Percentiles rank a stretch among this genome's conserved stretches.
Conservation (phyloP, 176 grass and related monocot species). For the Paspalum notatum region DNA sequence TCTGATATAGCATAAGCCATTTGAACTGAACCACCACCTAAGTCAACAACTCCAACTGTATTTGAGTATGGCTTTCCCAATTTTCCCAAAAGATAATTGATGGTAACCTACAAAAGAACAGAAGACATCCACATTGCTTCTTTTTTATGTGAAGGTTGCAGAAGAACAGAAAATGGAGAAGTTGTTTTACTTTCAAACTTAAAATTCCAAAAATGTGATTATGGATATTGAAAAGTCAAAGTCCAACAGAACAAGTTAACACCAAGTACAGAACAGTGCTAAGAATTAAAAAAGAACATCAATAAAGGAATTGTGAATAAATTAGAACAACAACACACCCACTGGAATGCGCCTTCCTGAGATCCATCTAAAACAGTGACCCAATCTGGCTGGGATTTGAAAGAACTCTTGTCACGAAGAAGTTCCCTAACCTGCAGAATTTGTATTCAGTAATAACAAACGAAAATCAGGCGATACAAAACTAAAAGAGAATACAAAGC, state of each 20-base stretch:
- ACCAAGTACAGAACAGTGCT: conserved; percentile 7
- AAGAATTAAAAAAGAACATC: background rate
- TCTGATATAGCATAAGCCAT: conserved; percentile 99
- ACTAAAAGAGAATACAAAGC: background rate
- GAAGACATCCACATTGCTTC: conserved; percentile 22
- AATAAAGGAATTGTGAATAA: conserved; percentile 13
- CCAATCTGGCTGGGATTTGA: conserved; percentile 89
- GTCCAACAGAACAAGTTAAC: conserved; percentile 1
- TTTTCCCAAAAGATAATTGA: conserved; percentile 87
- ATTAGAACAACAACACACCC: conserved; percentile 57
- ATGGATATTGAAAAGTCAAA: conserved; percentile 18
- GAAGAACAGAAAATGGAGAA: background rate
- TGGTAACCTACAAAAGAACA: conserved; percentile 70
- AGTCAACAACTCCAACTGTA: conserved; percentile 96
- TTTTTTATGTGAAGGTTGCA: conserved; percentile 21
- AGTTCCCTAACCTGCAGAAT: conserved; percentile 86
- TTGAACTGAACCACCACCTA: conserved; percentile 98
- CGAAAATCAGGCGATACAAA: background rate
- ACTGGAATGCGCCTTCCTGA: conserved; percentile 96
- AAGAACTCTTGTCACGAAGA: conserved; percentile 79
- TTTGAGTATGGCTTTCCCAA: conserved; percentile 81
- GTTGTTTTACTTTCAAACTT: conserved; percentile 33
- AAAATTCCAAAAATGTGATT: background rate
- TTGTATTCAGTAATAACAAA: conserved; percentile 27
- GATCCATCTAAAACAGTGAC: conserved; percentile 93